Evolutionary conservation across 2,329 filamentous ascomycete species (phyloP), one percentile per base, ranked within the genome.

Genomic region (Aspergillus fumigatiaffinis): DNA sequence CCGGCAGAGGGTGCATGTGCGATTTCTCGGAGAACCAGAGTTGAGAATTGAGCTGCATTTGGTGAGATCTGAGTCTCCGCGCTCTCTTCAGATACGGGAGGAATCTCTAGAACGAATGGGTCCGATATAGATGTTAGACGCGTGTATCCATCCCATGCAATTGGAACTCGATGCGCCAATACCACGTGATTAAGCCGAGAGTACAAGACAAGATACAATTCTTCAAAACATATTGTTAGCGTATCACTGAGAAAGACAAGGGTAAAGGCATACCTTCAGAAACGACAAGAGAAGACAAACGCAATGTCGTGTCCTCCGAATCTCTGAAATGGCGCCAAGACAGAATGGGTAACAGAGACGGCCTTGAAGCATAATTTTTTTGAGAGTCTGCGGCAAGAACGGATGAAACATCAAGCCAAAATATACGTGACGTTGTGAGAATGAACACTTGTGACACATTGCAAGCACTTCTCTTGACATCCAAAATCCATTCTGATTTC

Each of bases 261-360:
- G 5, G 38, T 29, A 51, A 25, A 29, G 44, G 57, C 67, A 55
- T 71, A 77, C 76, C 68, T 54, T 68, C 61, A 28, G 67, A 60
- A 29, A 71, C 53, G 54, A 70, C 53, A 28, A 77, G 29, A 53
- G 73, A 61, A 42, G 69, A 66, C 28, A 80, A 58, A 21, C 72
- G 73, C 32, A 86, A 68, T 29, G 79, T 83, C 9, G 76, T 76
- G 63, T 87, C 84, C 54, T 83, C 79, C 0, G 73, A 62, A 55
- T 81, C 77, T 47, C 81, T 76, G 63, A 80, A 86, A 71, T 87
- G 84, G 49, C 73, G 73, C 75, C 82, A 81, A 7, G 77, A 77
- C 2, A 82, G 60, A 26, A 79, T 62, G 47, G 78, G 68, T 14
- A 66, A 64, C 12, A 78, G 63, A 60, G 72, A 66, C n/a, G 70